phyloP scores from a whole-genome alignment of 768 basidiomycete species.

The Hemileccinum impolitum region DNA sequence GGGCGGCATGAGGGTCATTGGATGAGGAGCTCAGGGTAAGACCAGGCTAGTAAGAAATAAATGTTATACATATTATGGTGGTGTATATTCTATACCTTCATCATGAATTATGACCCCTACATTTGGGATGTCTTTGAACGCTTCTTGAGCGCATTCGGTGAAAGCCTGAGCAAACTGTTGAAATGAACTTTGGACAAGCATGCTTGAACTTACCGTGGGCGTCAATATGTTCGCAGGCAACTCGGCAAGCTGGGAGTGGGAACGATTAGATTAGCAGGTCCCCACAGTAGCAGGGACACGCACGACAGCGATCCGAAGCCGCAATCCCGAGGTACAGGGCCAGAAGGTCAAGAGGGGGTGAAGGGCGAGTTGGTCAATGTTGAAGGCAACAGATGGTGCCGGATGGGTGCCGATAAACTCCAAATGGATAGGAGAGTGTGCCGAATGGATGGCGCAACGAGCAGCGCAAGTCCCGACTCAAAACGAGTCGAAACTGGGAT shows the following conservation, averaged over 20 bases:
- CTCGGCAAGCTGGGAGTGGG: slow-evolving; percentile 67
- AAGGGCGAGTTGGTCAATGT: background rate
- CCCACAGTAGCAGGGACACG: too few species aligned
- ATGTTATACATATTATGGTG: background rate
- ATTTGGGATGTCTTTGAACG: slow-evolving; percentile 63
- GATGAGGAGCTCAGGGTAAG: slow-evolving; percentile 42
- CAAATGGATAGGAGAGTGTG: background rate
- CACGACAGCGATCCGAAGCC: too few species aligned
- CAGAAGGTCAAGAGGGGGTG: background rate
- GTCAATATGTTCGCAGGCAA: slow-evolving; percentile 84
- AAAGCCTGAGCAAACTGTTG: slow-evolving; percentile 49
- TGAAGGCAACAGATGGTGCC: background rate
- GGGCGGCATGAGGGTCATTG: background rate
- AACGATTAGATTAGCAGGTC: too few species aligned
- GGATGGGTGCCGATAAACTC: background rate
- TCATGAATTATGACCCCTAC: slow-evolving; percentile 71
- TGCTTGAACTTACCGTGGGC: slow-evolving; percentile 53
- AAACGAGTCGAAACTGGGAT: background rate
- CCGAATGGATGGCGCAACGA: background rate
- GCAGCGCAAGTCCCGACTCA: background rate
- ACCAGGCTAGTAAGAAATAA: slow-evolving; percentile 56
- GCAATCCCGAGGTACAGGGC: background rate
- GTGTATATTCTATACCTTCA: slow-evolving; percentile 63
- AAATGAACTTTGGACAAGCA: background rate
- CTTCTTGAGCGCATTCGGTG: slow-evolving; percentile 62